Evolutionary conservation across 2,329 filamentous ascomycete species (phyloP), one percentile per base, ranked within the genome.

Genomic region (Ophiostoma sp.): DNA sequence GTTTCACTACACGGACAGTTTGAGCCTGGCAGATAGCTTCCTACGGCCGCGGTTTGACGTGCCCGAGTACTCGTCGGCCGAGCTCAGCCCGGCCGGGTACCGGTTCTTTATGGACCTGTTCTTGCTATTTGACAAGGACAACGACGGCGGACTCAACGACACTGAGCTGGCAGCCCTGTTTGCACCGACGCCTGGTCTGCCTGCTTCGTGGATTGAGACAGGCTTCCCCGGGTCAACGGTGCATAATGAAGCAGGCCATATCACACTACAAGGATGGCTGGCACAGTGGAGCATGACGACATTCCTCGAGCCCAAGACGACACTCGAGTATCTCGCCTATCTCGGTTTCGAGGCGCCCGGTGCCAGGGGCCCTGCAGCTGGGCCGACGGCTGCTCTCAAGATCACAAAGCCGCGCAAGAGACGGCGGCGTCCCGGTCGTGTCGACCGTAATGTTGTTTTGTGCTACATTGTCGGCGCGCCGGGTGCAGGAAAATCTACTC

Each of bases 211-310:
- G 95, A 83, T 88, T 0, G 94, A 97, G 73, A 90, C 90, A 0
- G 91, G 88, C 0, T 99, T 99, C 76, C 95, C 95, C 1, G 93
- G 91, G 0, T 96, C 93, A 33, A 97, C 95, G 0, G 94, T 98
- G 23, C 90, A 93, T 60, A 98, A 97, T 77, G 95, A 99, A 79
- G 93, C 92, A 10, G 95, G 95, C 0, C 88, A 98, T 78, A 94
- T 99, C 72, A 99, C 95, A 1, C 83, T 99, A 4, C 95, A 99
- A 79, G 95, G 95, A 1, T 99, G 95, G 95, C 86, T 99, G 52
- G 95, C 95, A 4, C 95, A 99, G 76, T 99, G 95, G 95, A 97
- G 94, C 78, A 99, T 99, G 95, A 99, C 95, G 0, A 99, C 95
- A 0, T 99, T 98, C 76, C 88, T 96, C 72, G 94, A 96, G 70